Evolutionary conservation across 2,329 filamentous ascomycete species (phyloP), one percentile per base, ranked within the genome.

Genomic region (Aspergillus hiratsukae): DNA sequence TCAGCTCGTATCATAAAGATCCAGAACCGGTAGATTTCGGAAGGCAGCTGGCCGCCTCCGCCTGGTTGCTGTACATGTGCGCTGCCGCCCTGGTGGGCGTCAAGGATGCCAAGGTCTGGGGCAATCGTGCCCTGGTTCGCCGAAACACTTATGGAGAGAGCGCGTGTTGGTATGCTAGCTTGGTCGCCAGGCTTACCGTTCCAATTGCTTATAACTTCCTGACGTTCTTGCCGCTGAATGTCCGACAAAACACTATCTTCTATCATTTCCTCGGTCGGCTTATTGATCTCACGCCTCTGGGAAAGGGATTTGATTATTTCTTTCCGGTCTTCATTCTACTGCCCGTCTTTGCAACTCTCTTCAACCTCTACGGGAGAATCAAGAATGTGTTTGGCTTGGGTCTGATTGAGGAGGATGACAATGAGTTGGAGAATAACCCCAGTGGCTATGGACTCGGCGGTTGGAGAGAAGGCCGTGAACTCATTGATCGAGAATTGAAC

Each of bases 31-130:
- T 97, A 59, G 90, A 90, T 19, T 91, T 97, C 64, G 88, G 87
- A 2, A 91, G 91, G 4, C 94, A 99, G 71, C 72, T 91, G 48
- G 87, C 93, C 50, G 89, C 93, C 0, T 87, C 91, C 2, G 78
- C 85, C 14, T 99, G 94, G 94, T 87, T 99, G 58, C 81, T 92
- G 56, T 99, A 99, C 78, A 99, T 99, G 94, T 96, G 90, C 72
- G 81, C 89, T 14, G 91, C 91, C 49, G 91, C 94, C 4, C 83
- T 97, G 51, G 89, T 86, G 56, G 92, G 91, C 7, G 87, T 99
- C 68, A 91, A 88, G 14, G 91, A 96, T 69, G 90, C 96, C 65
- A 95, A 94, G 68, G 91, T 97, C n/a, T 99, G 94, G 94, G 89
- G 94, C 55, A 94, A 95, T 50, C 86, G 94, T 35, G 93, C 94